Evolutionary conservation across 2,329 filamentous ascomycete genomes (phyloP), one percentile per base, ranked within the genome.

Genomic region (Delphinella strobiligena): DNA sequence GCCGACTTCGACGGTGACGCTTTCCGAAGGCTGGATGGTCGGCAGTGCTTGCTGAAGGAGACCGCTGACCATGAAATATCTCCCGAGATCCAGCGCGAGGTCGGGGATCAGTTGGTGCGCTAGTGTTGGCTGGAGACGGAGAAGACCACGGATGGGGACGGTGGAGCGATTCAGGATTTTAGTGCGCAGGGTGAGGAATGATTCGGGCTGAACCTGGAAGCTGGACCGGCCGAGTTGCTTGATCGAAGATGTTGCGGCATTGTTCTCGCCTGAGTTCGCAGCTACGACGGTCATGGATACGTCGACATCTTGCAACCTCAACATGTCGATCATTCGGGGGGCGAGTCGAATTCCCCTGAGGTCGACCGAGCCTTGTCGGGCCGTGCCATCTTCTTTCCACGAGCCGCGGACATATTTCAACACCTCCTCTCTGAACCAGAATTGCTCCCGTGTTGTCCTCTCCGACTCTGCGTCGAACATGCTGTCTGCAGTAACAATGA

Each of bases 351-450:
- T 74, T 24, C 75, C 77, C 31, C 87, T 78, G 4, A 94, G 64
- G 54, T 93, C 85, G 37, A 95, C 72, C 1, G 67, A 68, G 2
- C 88, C 88, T 34, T 66, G 62, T 30, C 80, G 71, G 2, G 63
- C 64, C 49, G 65, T 61, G 0, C 75, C 75, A 12, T 65, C 61
- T 48, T 78, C 74, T 40, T 67, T 74, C 88, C 88, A 95, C 0
- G 69, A 74, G 0, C 80, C 86, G 18, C 69, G 70, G 8, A 94
- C 62, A 31, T 69, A 68, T 44, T 81, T 78, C 3, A 95, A 70
- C 2, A 95, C 71, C 53, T 76, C 78, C 57, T 93, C 83, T 12
- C 87, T 76, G 58, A 86, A 94, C 88, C 88, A 95, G 57, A 95
- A 95, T 0, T 80, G 77, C 61, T 94, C 86, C 37, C 88, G 72